A percentile compares a stretch with the other conserved stretches of the same genome.
Evolutionary conservation across 805 yeast genomes (phyloP).

Genomic region (Torulaspora quercuum): DNA sequence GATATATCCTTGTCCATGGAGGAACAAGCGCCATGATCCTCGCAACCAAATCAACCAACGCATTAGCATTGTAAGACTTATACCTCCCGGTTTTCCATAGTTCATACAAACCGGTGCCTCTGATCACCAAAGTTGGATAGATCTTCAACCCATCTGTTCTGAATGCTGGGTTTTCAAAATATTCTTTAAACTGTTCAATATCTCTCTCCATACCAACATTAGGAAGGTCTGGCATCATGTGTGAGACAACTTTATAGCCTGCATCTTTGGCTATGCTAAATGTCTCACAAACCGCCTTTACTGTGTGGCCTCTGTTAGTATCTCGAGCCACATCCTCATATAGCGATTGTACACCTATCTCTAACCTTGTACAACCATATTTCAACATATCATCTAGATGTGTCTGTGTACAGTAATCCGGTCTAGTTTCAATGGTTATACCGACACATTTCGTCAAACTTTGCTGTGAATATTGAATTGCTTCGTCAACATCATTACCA

Average conservation of each 20-base stretch:
- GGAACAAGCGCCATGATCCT: conserved; percentile 94
- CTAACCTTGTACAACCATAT: conserved; percentile 95
- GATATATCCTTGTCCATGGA: conserved; percentile 98
- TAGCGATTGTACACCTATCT: conserved; percentile 94
- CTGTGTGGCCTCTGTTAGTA: conserved; percentile 97
- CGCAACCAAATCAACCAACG: conserved; percentile 90
- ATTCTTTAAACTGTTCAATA: conserved; percentile 90
- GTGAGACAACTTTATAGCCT: conserved; percentile 95
- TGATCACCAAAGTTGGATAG: conserved; percentile 92
- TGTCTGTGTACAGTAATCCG: conserved; percentile 95
- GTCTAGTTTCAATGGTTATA: conserved; percentile 96
- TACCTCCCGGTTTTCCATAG: conserved; percentile 95
- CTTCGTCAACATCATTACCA: conserved; percentile 84
- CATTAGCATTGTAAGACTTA: conserved; percentile 91
- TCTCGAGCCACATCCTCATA: conserved; percentile 98
- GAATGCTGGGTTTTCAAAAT: conserved; percentile 94
- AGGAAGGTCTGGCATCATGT: conserved; percentile 99
- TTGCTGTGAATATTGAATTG: conserved; percentile 86
- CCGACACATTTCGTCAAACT: conserved; percentile 97
- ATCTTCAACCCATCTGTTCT: conserved; percentile 95
- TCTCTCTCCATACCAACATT: conserved; percentile 99
- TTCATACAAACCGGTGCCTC: conserved; percentile 97
- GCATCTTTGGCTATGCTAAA: conserved; percentile 96
- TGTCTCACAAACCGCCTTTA: conserved; percentile 91
- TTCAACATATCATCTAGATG: conserved; percentile 93